Base-by-base conservation (phyloP, 1,139 yeast genomes). In the Nakaseomyces kungkrabaensis region DNA sequence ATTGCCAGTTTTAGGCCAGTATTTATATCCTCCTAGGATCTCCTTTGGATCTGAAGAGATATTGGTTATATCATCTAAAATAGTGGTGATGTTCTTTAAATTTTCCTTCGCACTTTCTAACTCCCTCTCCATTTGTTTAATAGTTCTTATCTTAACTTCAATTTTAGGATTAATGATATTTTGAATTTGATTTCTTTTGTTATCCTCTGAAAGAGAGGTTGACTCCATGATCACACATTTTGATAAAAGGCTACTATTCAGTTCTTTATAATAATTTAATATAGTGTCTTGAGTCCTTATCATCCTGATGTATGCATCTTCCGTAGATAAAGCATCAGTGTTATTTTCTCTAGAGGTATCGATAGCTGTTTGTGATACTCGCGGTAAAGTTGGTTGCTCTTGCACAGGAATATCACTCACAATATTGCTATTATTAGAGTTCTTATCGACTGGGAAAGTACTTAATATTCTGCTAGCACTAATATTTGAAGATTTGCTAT, bases 161-260 rank as follows among this genome's bases (percentile, higher is more conserved):
- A 43, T 43, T 33, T 43, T 43, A 5, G 67, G 66, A 37, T 57
- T 55, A 5, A 65, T 55, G 11, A 53, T 54, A 25, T 54, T 49
- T 5, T 45, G 48, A 13, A 62, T 42, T 46, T 55, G 54, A 1
- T 47, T 36, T 29, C 51, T 54, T 48, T 66, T 64, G 22, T 57
- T 55, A 51, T 61, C 67, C 48, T 63, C 66, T n/a, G 68, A 63
- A 25, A 65, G 47, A 2, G 67, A 60, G 3, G 68, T 62, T 1
- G 68, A 63, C 50, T 62, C 67, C 40, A 65, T 53, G 5, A 63
- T 55, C 7, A 50, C 50, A 48, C 67, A 63, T 52, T 63, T 65
- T 24, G 54, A 51, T n/a, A 51, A 43, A 37, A 65, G 49, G 7
- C 56, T 42, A 17, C 47, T 45, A 9, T 59, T 48, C 51, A 61